Conservation (phyloP, 2,329 filamentous ascomycete species). For the Lasiodiplodia gonubiensis region DNA sequence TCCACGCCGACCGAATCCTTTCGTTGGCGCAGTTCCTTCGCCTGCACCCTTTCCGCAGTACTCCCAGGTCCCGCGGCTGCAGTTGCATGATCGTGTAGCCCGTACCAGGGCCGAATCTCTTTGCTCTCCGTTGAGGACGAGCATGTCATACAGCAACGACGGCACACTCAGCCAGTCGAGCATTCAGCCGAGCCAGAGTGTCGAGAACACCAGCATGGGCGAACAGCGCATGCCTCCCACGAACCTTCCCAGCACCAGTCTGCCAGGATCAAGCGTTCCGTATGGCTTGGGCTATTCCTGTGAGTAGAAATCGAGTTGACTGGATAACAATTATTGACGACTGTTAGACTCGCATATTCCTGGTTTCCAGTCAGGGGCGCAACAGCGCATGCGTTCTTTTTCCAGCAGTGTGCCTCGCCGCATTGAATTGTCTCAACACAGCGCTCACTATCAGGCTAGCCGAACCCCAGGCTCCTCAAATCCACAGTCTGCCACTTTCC, state of each 20-base stretch:
- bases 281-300: slow-evolving; percentile 49
- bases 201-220: slow-evolving; percentile 2
- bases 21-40: slow-evolving; percentile 31
- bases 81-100: slow-evolving; percentile 51
- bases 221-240: slow-evolving; percentile 20
- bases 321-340: background rate
- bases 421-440: slow-evolving; percentile 46
- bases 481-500: slow-evolving; percentile 48
- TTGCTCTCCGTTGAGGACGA: slow-evolving; percentile 52
- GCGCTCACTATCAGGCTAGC: slow-evolving; percentile 41
- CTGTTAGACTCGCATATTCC: slow-evolving; percentile 45
- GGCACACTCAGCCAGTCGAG: slow-evolving; percentile 20
- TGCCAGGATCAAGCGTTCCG: slow-evolving; percentile 43
- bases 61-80: slow-evolving; percentile 48
- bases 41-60: slow-evolving; percentile 37
- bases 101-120: slow-evolving; percentile 51
- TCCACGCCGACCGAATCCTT: slow-evolving; percentile 47
- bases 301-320: slow-evolving; percentile 31
- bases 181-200: background rate
- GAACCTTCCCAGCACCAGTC: slow-evolving; percentile 7
- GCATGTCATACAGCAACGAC: slow-evolving; percentile 51
- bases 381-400: slow-evolving; percentile 48
- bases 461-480: slow-evolving; percentile 34
- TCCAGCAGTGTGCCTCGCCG: slow-evolving; percentile 46
- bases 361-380: slow-evolving; percentile 46